Evolutionary conservation across 345 rosid species (phyloP).

Genomic region (Draba incana): DNA sequence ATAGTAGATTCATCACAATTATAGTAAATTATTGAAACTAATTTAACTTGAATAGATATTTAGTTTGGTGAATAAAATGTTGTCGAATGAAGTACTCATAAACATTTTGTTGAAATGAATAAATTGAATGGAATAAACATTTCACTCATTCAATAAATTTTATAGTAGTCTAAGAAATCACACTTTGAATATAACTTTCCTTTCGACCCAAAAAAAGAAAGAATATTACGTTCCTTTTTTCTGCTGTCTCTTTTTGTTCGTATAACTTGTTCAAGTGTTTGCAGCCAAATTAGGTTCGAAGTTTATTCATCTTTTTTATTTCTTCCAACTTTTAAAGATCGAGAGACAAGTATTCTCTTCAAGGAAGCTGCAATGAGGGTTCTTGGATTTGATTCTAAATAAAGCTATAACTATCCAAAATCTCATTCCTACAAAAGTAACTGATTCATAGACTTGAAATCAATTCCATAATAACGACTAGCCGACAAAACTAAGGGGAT

Average conservation of each 20-base stretch:
- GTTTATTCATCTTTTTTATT: too few relatives aligned
- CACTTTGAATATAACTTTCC: not conserved
- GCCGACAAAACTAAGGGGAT: constrained; percentile 16
- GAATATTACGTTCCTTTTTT: too few relatives aligned
- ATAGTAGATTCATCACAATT: not conserved
- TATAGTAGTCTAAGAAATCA: constrained; percentile 1
- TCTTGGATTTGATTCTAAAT: constrained; percentile 23
- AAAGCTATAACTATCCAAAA: not conserved
- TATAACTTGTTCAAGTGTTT: constrained; percentile 10
- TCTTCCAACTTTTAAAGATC: constrained; percentile 13
- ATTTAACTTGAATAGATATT: too few relatives aligned
- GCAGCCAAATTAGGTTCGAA: constrained; percentile 38
- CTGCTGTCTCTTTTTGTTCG: constrained; percentile 3
- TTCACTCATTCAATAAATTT: not conserved
- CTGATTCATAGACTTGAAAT: not conserved
- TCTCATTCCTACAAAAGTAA: constrained; percentile 1
- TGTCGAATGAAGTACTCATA: too few relatives aligned
- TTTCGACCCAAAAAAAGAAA: too few relatives aligned
- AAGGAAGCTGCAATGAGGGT: constrained; percentile 38
- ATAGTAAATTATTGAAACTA: too few relatives aligned
- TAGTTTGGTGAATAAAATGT: too few relatives aligned
- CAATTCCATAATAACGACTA: not conserved
- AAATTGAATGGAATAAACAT: constrained; percentile 6
- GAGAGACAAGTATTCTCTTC: constrained; percentile 23
- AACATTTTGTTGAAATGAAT: too few relatives aligned